Evolutionary conservation across 2,329 filamentous ascomycete genomes (phyloP), one percentile per base, ranked within the genome.

Genomic region (Pestalotiopsis sp.): DNA sequence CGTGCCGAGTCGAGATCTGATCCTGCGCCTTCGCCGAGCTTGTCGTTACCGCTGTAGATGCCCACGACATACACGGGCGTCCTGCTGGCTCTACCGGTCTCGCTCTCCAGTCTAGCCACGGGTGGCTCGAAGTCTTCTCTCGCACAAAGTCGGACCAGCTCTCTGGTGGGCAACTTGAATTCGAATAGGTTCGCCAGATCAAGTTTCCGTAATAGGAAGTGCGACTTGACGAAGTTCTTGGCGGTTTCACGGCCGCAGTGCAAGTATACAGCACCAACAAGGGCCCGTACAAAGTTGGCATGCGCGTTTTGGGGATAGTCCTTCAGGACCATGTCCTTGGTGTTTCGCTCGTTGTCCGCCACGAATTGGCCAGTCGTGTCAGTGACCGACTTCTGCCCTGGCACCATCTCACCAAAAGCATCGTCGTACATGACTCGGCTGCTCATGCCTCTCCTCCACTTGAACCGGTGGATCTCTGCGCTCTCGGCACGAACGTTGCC

Each of bases 51-150:
- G 73, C 93, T 97, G 84, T 92, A 99, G 70, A 99, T 95, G 69
- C 95, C 96, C 14, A 99, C 95, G 38, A 98, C 90, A 77, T 92
- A 98, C 17, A 99, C 96, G 17, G 96, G 95, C 69, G 93, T 93
- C 79, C 92, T 89, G 75, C 92, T 96, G 73, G 88, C 80, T 69
- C 96, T 90, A 78, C 96, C 96, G 3, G 96, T 98, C 84, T 99
- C 96, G 75, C 91, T 93, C 74, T 97, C 87, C 67, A 99, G 88
- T 68, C 95, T 90, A 17, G 96, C 96, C 31, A 98, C 88, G 0
- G 96, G 96, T 9, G 89, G 80, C 74, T 97, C 93, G 80, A 98
- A 98, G 72, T 92, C 91, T 83, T 99, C 96, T 70, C 96, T 87
- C 5, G 90, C 91, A 82, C 96, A 99, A 58, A 99, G 85, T 73